Conservation (phyloP, 1,284 basidiomycete species). For the Malassezia sympodialis region DNA sequence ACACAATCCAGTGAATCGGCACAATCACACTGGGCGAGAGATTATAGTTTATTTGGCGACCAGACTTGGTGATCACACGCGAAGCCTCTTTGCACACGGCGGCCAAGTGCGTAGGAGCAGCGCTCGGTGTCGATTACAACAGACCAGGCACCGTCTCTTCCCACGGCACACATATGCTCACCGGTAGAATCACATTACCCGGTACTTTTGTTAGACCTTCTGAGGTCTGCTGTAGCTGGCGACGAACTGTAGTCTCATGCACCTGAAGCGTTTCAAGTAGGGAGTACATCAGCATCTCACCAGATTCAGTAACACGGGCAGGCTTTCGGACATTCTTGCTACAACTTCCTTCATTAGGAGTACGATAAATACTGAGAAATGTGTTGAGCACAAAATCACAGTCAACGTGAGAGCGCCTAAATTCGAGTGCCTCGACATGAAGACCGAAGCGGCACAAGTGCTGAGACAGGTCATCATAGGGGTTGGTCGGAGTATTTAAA, state of each 20-base stretch:
- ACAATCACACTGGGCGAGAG: constrained; percentile 8
- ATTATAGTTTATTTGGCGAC: not conserved
- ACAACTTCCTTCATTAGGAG: not conserved
- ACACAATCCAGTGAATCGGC: constrained; percentile 19
- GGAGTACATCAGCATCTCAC: constrained; percentile 5
- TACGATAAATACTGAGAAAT: constrained; percentile 11
- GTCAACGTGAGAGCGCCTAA: constrained; percentile 1
- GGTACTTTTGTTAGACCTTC: not conserved
- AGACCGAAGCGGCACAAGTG: constrained; percentile 12
- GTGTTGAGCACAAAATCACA: constrained; percentile 16
- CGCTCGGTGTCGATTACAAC: not conserved
- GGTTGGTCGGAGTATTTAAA: constrained; percentile 11
- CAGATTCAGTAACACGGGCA: constrained; percentile 1
- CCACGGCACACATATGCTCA: constrained; percentile 5
- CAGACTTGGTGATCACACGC: not conserved
- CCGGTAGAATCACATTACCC: not conserved
- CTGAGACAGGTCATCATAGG: constrained; percentile 8
- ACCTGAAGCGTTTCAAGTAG: not conserved
- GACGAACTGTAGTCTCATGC: not conserved
- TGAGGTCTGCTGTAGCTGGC: not conserved
- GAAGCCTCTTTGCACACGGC: constrained; percentile 1
- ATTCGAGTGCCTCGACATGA: constrained; percentile 12
- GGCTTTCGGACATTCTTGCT: not conserved
- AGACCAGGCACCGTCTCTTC: not conserved
- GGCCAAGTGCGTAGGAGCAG: constrained; percentile 13